Evolutionary conservation across 148 eudicot genomes (phyloP).

Genomic region (Pharnaceum exiguum): DNA sequence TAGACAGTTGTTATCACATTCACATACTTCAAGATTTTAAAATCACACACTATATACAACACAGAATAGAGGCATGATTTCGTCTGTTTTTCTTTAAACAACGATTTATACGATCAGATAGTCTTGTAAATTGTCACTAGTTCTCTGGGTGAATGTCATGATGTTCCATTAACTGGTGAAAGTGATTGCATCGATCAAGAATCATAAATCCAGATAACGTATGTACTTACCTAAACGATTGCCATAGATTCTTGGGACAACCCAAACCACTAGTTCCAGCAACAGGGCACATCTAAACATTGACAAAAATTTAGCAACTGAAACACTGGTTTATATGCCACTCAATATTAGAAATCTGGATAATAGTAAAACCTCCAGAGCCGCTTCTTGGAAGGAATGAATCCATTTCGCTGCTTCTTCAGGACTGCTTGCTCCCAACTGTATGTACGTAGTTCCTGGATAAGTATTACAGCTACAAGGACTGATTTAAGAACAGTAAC

Average conservation of each 20-base stretch:
- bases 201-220: background rate
- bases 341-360: background rate
- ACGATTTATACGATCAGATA: no score
- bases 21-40: background rate
- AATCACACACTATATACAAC: background rate
- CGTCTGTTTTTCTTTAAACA: background rate
- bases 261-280: slow-evolving; percentile 20
- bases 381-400: slow-evolving; percentile 50
- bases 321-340: background rate
- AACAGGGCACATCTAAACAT: slow-evolving; percentile 35
- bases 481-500: background rate
- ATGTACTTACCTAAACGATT: slow-evolving; percentile 43
- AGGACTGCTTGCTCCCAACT: slow-evolving; percentile 70
- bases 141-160: background rate
- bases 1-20: background rate
- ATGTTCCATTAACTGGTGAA: background rate
- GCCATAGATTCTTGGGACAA: slow-evolving; percentile 26
- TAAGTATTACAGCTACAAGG: background rate
- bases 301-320: slow-evolving; percentile 1
- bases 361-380: slow-evolving; percentile 31
- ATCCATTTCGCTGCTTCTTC: slow-evolving; percentile 78
- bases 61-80: background rate
- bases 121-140: no score
- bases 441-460: background rate
- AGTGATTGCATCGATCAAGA: background rate